Base-by-base conservation (phyloP, 202 grass and related monocot species). In the Saccharum hybrid region DNA sequence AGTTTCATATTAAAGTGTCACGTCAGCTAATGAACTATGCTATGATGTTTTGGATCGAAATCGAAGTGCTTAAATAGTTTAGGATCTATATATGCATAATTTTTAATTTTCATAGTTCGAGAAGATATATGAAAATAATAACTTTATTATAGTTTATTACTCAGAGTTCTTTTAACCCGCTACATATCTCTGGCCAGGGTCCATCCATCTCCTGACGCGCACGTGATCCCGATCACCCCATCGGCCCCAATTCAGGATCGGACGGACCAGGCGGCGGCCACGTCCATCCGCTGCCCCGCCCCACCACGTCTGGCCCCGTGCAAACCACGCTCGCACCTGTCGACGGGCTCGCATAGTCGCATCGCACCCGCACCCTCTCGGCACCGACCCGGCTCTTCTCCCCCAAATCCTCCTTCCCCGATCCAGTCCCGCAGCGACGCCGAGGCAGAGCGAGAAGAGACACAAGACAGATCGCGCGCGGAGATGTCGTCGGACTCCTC, bases 401-500 rank as follows among this genome's bases (percentile, higher is more conserved):
- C 52, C 71, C 69, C 76, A 69, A 81, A 81, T 76, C 26, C 0
- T 33, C 61, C 82, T 10, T n/a, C 11, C 43, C 81, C 19, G 68
- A 80, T 85, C 86, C 66, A 77, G 78, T 71, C 59, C 80, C 60
- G 26, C 75, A 51, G 11, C 62, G 62, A 37, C 37, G 76, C n/a
- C 12, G 71, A 30, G 66, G 10, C 42, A 13, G 59, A 21, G 31
- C 10, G 39, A 52, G 18, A 4, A 56, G 31, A 15, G 42, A 9
- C 19, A 9, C 19, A n/a, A 6, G 0, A 14, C 54, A 16, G 39
- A 49, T 61, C 67, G 51, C 52, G 54, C n/a, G 30, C 13, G 66
- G 84, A 61, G 79, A 96, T 97, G 86, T 87, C 88, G 71, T 68
- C 88, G 74, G 83, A 86, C 21, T 83, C 91, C 30, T 92, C 88